Evolutionary conservation across 345 rosid genomes (phyloP).

Genomic region (Limnanthes douglasii): DNA sequence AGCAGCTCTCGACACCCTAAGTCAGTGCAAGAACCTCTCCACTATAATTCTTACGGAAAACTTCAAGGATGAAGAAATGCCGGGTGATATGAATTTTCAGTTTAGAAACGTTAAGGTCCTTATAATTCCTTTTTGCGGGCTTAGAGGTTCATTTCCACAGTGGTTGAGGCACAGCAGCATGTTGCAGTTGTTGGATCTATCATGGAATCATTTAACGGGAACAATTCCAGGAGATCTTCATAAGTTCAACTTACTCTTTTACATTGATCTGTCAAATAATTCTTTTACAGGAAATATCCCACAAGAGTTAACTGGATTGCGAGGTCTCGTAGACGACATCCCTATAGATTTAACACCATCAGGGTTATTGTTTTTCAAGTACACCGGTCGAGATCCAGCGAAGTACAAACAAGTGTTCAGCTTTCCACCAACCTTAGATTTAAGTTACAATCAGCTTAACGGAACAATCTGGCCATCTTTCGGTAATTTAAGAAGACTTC

Average conservation of each 20-base stretch:
- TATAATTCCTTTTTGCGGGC: constrained; percentile 20
- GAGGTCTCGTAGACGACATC: constrained; percentile 24
- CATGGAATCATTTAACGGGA: constrained; percentile 42
- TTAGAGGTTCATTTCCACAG: constrained; percentile 32
- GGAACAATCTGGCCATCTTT: constrained; percentile 40
- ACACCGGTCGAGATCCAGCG: constrained; percentile 28
- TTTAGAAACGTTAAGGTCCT: constrained; percentile 35
- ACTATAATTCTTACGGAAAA: constrained; percentile 33
- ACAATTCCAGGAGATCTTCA: too few relatives aligned
- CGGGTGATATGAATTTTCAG: constrained; percentile 18
- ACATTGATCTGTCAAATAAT: constrained; percentile 57
- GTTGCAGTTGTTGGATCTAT: constrained; percentile 52
- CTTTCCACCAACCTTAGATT: constrained; percentile 29
- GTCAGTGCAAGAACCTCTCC: constrained; percentile 36
- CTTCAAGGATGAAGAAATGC: constrained; percentile 32
- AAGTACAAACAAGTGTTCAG: constrained; percentile 41
- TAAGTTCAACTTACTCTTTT: constrained; percentile 33
- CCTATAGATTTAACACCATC: constrained; percentile 37
- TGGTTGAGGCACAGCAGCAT: constrained; percentile 34
- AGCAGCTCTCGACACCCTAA: constrained; percentile 31
- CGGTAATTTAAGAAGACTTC: constrained; percentile 35
- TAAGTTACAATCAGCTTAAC: constrained; percentile 19
- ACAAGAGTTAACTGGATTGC: constrained; percentile 24
- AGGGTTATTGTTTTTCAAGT: constrained; percentile 46
- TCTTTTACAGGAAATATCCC: constrained; percentile 45